Evolutionary conservation across 2,329 filamentous ascomycete genomes (phyloP).

Genomic region (Aspergillus sp.): DNA sequence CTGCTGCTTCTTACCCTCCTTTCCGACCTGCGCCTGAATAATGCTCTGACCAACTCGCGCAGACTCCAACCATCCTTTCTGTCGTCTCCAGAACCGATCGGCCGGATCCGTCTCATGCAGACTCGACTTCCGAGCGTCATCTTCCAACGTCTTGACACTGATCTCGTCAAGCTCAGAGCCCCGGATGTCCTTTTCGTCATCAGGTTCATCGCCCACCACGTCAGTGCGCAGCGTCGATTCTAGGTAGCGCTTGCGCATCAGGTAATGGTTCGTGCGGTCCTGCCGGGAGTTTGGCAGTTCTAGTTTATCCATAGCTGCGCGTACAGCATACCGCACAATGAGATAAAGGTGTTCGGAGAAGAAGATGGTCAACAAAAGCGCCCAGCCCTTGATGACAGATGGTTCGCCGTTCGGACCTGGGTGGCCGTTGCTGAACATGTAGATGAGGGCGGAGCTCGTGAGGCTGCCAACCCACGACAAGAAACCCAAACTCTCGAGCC

Average conservation of each 20-base stretch:
- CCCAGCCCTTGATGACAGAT: constrained; percentile 69
- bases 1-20: constrained; percentile 27
- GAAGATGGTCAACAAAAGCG: constrained; percentile 71
- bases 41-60: constrained; percentile 34
- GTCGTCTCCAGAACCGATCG: constrained; percentile 39
- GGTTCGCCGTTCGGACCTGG: constrained; percentile 36
- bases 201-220: constrained; percentile 11
- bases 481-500: constrained; percentile 82
- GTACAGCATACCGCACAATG: constrained; percentile 64
- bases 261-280: constrained; percentile 72
- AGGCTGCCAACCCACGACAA: constrained; percentile 90
- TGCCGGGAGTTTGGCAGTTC: constrained; percentile 82
- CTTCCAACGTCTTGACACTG: constrained; percentile 33
- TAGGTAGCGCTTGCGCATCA: constrained; percentile 71
- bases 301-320: constrained; percentile 66
- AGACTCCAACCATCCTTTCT: constrained; percentile 39
- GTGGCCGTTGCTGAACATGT: constrained; percentile 70
- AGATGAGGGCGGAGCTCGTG: constrained; percentile 79
- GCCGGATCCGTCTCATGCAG: constrained; percentile 25
- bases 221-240: constrained; percentile 36
- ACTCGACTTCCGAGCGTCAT: constrained; percentile 35
- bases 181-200: constrained; percentile 8
- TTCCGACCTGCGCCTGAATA: constrained; percentile 27
- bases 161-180: constrained; percentile 19
- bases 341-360: constrained; percentile 87